These are phyloP conservation scores for Penicillium alfredii DNA, from an alignment of 495 filamentous ascomycete genomes.

Conservation along the genomic window DNA sequence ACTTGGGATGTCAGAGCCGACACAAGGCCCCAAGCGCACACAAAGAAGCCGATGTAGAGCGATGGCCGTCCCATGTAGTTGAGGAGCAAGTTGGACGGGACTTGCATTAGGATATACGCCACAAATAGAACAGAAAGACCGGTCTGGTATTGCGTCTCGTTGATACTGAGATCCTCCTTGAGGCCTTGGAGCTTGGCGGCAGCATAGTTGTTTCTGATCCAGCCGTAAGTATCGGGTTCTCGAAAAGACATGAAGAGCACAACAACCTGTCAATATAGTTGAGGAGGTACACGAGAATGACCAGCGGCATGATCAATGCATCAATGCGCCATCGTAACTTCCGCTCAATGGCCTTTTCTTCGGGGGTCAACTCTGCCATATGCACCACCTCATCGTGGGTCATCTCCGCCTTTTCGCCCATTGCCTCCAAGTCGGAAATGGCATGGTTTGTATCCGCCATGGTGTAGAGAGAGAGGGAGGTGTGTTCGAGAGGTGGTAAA, in stretches of 20 bases:
- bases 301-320: conserved; percentile 47
- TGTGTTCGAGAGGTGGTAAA: background rate
- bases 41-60: conserved; percentile 44
- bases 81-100: conserved; percentile 56
- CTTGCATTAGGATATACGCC: conserved; percentile 49
- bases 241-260: background rate
- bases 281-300: conserved; percentile 52
- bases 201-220: conserved; percentile 47
- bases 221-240: conserved; percentile 7
- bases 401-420: conserved; percentile 35
- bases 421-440: conserved; percentile 35
- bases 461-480: conserved; percentile 3
- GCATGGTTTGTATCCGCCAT: conserved; percentile 17
- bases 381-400: conserved; percentile 40
- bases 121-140: conserved; percentile 49
- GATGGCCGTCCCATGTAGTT: conserved; percentile 51
- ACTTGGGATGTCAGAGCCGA: conserved; percentile 48
- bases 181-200: conserved; percentile 52
- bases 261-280: conserved; percentile 51
- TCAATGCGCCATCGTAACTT: conserved; percentile 47
- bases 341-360: conserved; percentile 43
- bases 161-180: conserved; percentile 37
- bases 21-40: conserved; percentile 48
- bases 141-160: conserved; percentile 39
- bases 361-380: conserved; percentile 34